phyloP scores from a whole-genome alignment of 1,284 basidiomycete genomes.

The Chalciporus sp. region DNA sequence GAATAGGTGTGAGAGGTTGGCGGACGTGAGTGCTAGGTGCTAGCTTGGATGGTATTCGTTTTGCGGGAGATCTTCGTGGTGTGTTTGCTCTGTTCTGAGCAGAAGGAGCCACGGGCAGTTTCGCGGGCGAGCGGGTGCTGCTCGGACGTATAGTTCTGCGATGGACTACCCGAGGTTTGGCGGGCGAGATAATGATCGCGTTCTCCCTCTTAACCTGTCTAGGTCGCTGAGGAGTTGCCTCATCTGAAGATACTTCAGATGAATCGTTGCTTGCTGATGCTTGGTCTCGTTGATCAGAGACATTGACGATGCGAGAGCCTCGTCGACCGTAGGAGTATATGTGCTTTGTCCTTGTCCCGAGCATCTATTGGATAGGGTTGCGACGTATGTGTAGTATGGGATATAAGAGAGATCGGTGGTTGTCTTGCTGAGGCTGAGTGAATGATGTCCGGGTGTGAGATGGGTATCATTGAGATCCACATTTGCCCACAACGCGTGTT shows the following conservation, averaged over 20 bases:
- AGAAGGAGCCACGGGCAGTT: conserved; percentile 10
- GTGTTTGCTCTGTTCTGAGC: conserved; percentile 20
- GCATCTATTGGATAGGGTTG: conserved; percentile 36
- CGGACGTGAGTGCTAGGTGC: conserved; percentile 17
- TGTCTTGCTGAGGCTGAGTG: background rate
- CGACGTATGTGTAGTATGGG: background rate
- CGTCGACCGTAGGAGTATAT: conserved; percentile 71
- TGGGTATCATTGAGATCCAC: conserved; percentile 4
- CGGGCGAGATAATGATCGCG: conserved; percentile 25
- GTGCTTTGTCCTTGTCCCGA: conserved; percentile 65
- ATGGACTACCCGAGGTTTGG: conserved; percentile 12
- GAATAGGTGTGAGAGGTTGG: conserved; percentile 36
- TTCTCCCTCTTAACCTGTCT: conserved; percentile 28
- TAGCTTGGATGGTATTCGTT: conserved; percentile 16
- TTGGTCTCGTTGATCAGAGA: conserved; percentile 39
- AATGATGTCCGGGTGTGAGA: background rate
- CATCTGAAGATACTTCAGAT: conserved; percentile 16
- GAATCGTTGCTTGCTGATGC: conserved; percentile 16
- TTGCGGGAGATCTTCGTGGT: conserved; percentile 7
- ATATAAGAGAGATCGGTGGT: background rate
- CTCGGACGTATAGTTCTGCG: conserved; percentile 14
- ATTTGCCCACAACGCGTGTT: conserved; percentile 7
- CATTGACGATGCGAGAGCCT: conserved; percentile 61
- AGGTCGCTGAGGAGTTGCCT: conserved; percentile 2
- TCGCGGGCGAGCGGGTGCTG: conserved; percentile 16